Base-by-base conservation (phyloP, 106 monocot species). In the Dendrobium officinale region DNA sequence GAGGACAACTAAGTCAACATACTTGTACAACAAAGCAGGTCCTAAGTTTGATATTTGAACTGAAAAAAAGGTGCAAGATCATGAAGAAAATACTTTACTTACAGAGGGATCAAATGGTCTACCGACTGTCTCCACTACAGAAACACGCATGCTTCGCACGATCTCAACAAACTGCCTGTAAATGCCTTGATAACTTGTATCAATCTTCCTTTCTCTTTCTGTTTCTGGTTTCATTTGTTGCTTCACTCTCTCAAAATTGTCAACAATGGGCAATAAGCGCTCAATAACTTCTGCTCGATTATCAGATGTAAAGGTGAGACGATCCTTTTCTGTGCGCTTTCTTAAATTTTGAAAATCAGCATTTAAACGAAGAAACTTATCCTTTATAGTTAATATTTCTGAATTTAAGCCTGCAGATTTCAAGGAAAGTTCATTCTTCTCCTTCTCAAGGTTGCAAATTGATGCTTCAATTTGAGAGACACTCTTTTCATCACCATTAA, bases 81-180 rank as follows among this genome's bases (percentile, higher is more conserved):
- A 19, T 20, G 47, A 61, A 11, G 4, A 45, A 42, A 13, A 31
- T 31, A 85, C 73, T 70, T 40, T 78, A 83, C 87, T 92, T 91
- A 99, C 99, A 68, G 84, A 84, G 77, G 99, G 99, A 86, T 99
- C 99, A 83, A 95, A 99, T 79, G 88, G 89, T 81, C 87, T 93
- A 79, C 95, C 99, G 48, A 90, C 88, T 16, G 99, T 95, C 75
- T 85, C 93, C 26, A 99, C 84, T 51, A 87, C 89, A 83, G 91
- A 59, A 13, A 99, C 95, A 78, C 81, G 81, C 77, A 89, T 90
- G 75, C 89, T 86, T 81, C 93, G 88, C 95, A 99, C 80, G 18
- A 87, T 80, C 79, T 99, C 99, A 55, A 99, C 99, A 82, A 99
- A 90, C 67, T 99, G 99, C 82, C 95, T 99, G 80, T 99, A 99